Evolutionary conservation across 805 yeast species (phyloP).

Genomic region (Barnettozyma salicaria): DNA sequence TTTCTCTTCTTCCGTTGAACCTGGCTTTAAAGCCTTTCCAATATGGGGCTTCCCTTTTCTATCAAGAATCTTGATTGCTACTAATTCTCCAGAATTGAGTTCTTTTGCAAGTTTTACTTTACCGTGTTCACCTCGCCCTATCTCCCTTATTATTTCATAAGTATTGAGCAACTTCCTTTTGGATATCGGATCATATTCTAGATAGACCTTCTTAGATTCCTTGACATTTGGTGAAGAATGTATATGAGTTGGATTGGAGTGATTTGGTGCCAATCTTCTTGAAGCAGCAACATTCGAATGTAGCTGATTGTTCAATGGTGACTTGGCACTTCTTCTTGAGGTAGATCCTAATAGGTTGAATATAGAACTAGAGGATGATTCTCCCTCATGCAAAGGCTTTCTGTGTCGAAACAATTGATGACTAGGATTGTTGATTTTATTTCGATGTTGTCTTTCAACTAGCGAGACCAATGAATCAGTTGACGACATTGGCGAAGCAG

Average conservation of each 20-base stretch:
- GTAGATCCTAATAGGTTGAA: slow-evolving; percentile 14
- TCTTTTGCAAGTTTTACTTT: slow-evolving; percentile 89
- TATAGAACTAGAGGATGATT: slow-evolving; percentile 17
- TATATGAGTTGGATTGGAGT: slow-evolving; percentile 22
- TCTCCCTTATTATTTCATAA: slow-evolving; percentile 79
- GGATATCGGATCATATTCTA: slow-evolving; percentile 85
- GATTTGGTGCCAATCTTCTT: slow-evolving; percentile 22
- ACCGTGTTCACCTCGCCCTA: slow-evolving; percentile 98
- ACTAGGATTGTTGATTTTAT: slow-evolving; percentile 37
- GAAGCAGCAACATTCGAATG: slow-evolving; percentile 1
- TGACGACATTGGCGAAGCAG: slow-evolving; percentile 27
- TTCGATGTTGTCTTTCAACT: slow-evolving; percentile 35
- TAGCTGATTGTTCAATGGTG: slow-evolving; percentile 14
- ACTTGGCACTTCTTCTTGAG: slow-evolving; percentile 11
- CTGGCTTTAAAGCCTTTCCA: slow-evolving; percentile 38
- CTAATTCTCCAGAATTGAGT: slow-evolving; percentile 51
- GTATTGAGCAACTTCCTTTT: slow-evolving; percentile 79
- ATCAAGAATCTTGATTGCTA: slow-evolving; percentile 93
- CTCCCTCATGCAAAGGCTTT: slow-evolving; percentile 2
- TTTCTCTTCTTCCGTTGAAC: slow-evolving; percentile 56
- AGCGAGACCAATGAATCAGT: slow-evolving; percentile 33
- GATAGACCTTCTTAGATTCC: slow-evolving; percentile 72
- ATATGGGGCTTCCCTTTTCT: slow-evolving; percentile 54
- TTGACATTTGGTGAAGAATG: slow-evolving; percentile 46
- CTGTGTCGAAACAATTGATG: slow-evolving; percentile 29